Percentiles rank a stretch among this genome's conserved stretches.
Conservation (phyloP, 2,329 filamentous ascomycete species). For the Colletotrichum neosansevieriae region DNA sequence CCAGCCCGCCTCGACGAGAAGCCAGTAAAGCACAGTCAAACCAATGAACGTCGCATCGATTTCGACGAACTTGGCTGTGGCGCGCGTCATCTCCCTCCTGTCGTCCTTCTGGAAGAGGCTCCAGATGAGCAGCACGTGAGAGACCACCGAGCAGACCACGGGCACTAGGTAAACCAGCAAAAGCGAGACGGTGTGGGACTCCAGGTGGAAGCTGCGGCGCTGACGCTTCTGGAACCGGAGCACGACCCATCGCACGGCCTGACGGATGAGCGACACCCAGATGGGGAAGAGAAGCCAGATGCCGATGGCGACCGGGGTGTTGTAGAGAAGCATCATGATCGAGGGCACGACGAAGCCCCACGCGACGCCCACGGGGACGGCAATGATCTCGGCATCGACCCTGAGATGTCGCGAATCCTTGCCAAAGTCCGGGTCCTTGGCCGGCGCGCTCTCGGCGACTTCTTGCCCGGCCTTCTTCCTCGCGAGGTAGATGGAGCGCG, state of each 20-base stretch:
- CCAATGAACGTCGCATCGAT: slow-evolving; percentile 60
- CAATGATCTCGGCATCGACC: slow-evolving; percentile 65
- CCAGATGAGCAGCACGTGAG: slow-evolving; percentile 58
- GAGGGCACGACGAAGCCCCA: slow-evolving; percentile 62
- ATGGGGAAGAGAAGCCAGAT: slow-evolving; percentile 67
- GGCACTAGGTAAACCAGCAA: slow-evolving; percentile 60
- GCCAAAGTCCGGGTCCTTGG: slow-evolving; percentile 47
- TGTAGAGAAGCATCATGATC: slow-evolving; percentile 58
- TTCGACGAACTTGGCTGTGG: slow-evolving; percentile 58
- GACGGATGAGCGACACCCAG: slow-evolving; percentile 59
- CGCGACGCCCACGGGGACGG: slow-evolving; percentile 63
- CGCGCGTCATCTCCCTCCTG: slow-evolving; percentile 62
- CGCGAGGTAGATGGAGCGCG: slow-evolving; percentile 51
- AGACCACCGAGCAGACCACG: slow-evolving; percentile 55
- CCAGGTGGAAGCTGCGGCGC: slow-evolving; percentile 55
- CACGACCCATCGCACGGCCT: slow-evolving; percentile 48
- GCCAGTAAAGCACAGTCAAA: slow-evolving; percentile 65
- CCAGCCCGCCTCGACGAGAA: slow-evolving; percentile 64
- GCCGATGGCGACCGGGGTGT: slow-evolving; percentile 52
- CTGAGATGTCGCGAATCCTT: slow-evolving; percentile 52
- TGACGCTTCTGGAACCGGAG: slow-evolving; percentile 40
- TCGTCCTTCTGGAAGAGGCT: slow-evolving; percentile 57
- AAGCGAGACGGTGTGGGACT: slow-evolving; percentile 54
- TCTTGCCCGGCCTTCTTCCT: slow-evolving; percentile 41
- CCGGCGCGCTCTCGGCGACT: slow-evolving; percentile 41